These are phyloP conservation scores for Acacia confusa DNA, from an alignment of 306 rosid genomes.

Conservation along the genomic window DNA sequence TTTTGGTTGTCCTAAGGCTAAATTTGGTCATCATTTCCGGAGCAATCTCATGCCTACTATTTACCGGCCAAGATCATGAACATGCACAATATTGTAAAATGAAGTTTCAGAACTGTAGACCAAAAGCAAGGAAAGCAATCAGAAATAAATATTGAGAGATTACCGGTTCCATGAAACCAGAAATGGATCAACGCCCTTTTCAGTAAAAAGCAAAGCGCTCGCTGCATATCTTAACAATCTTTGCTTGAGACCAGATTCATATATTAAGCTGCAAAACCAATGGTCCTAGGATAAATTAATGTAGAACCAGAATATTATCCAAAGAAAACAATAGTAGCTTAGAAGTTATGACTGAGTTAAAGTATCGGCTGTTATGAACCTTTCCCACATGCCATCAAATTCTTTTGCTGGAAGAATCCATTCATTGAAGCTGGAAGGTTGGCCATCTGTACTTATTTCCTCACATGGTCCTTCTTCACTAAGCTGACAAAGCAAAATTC, in stretches of 20 bases:
- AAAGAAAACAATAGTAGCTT: conserved; percentile 18
- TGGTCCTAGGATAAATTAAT: conserved; percentile 19
- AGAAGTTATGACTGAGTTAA: conserved; percentile 12
- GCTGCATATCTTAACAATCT: conserved; percentile 36
- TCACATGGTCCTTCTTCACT: conserved; percentile 94
- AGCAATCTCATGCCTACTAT: neutral
- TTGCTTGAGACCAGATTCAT: conserved; percentile 93
- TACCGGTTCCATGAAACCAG: conserved; percentile 99
- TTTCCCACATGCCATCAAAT: conserved; percentile 99
- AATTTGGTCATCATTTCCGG: conserved; percentile 10
- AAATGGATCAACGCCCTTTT: conserved; percentile 90
- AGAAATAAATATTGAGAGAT: conserved; percentile 24
- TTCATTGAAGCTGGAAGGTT: conserved; percentile 83
- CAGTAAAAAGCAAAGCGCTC: conserved; percentile 32
- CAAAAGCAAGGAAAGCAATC: neutral
- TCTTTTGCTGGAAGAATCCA: conserved; percentile 97
- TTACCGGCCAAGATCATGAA: neutral
- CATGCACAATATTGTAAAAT: neutral
- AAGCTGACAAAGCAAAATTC: conserved; percentile 61
- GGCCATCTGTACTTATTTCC: conserved; percentile 86
- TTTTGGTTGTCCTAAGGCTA: conserved; percentile 3
- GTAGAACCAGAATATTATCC: conserved; percentile 4
- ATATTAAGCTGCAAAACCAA: conserved; percentile 69
- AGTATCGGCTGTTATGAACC: conserved; percentile 49
- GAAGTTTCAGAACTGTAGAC: neutral